Base-by-base conservation (phyloP, 108 stramenopile species). In the Cyclotella baltica region DNA sequence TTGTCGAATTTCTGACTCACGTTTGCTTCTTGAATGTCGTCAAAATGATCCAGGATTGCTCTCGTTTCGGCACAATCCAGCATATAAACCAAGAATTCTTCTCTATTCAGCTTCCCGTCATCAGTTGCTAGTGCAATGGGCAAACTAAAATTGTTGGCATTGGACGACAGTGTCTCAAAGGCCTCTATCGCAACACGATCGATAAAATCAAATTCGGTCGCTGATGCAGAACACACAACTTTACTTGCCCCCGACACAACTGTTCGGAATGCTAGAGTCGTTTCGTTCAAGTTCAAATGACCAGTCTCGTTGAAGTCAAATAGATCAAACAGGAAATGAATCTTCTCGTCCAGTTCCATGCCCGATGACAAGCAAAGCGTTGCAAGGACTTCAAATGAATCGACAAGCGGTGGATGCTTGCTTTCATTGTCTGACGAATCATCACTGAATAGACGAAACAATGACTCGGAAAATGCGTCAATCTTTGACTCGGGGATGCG, bases 261-360 rank as follows among this genome's bases (percentile, higher is more conserved):
- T 37, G 75, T 68, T 76, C 88, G 65, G 36, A 87, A 77, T 35
- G 87, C 74, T 35, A 88, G 72, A 0, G 85, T 87, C 16, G 72
- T 43, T 72, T 88, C 88, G 46, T 85, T 83, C 5, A 86, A 19
- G 16, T 19, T 76, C 0, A 88, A 55, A 13, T 85, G 56, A 16
- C 85, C 88, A 23, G 74, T 76, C 50, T 83, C 65, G 27, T 67
- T 63, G 28, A 87, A 69, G 37, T 88, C 88, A 43, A 87, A 88
- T 10, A 87, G 35, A 48, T 75, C 74, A 62, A 87, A 86, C 9
- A 86, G 30, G 57, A 87, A 80, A n/a, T 75, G 31, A 6, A 70
- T 51, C 73, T 85, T 85, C 31, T 76, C 59, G 4, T 66, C n/a
- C 55, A 59, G 35, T 30, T 65, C 2, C 77, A 85, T 73, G 3